These are phyloP conservation scores for Rhodotorula sp. DNA, from an alignment of 1,284 basidiomycete species.

Conservation along the genomic window DNA sequence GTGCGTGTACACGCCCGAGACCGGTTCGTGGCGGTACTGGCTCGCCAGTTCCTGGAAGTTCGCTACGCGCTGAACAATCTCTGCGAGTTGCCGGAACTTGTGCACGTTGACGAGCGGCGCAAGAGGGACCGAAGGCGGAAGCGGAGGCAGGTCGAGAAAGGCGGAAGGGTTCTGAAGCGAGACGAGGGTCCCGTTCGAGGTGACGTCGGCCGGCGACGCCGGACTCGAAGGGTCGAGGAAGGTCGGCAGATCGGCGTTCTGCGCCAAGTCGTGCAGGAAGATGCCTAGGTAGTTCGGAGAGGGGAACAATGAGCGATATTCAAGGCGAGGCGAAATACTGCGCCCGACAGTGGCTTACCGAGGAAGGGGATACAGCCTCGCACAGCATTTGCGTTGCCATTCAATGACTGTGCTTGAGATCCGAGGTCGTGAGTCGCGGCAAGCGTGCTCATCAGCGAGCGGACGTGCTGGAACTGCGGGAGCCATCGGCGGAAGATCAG, in stretches of 20 bases:
- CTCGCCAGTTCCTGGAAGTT: conserved; percentile 76
- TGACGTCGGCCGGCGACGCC: conserved; percentile 62
- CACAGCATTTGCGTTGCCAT: not conserved
- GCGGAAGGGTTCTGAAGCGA: conserved; percentile 20
- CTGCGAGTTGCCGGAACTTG: conserved; percentile 76
- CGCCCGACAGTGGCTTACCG: conserved; percentile 55
- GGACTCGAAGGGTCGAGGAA: conserved; percentile 79
- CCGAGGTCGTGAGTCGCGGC: conserved; percentile 58
- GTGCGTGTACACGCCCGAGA: conserved; percentile 69
- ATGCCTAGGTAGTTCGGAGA: conserved; percentile 54
- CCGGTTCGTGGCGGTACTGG: conserved; percentile 63
- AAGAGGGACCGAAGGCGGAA: conserved; percentile 64
- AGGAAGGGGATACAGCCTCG: conserved; percentile 70
- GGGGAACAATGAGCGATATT: too few species aligned
- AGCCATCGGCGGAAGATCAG: not conserved
- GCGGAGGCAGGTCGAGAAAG: conserved; percentile 49
- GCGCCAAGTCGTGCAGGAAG: conserved; percentile 70
- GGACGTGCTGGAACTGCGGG: conserved; percentile 55
- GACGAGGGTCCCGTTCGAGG: conserved; percentile 8
- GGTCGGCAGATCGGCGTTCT: conserved; percentile 68
- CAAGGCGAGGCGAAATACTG: not conserved
- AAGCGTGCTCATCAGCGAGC: conserved; percentile 64
- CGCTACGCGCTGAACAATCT: conserved; percentile 70
- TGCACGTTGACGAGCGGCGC: conserved; percentile 83
- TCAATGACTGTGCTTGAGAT: not conserved